Conservation (phyloP, 768 basidiomycete genomes). For the Candolleomyces efflorescens region DNA sequence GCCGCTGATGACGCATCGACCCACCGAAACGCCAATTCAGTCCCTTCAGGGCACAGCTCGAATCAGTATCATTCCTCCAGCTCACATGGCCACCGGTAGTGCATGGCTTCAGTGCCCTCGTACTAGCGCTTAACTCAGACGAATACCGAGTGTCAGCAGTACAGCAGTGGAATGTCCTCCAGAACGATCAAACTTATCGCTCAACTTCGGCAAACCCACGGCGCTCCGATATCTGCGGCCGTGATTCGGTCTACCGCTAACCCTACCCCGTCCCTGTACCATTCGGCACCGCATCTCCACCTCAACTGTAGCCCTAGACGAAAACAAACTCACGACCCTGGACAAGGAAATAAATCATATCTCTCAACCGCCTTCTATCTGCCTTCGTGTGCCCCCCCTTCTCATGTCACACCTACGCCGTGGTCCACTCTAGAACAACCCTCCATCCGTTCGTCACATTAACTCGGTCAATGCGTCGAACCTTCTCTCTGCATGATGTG, state of each 20-base stretch:
- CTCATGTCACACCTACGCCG: neutral
- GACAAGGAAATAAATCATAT: neutral
- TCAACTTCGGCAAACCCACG: neutral
- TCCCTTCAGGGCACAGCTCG: slow-evolving; percentile 1
- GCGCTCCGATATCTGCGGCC: slow-evolving; percentile 1
- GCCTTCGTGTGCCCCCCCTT: neutral
- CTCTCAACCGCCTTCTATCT: neutral
- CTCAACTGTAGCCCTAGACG: slow-evolving; percentile 1
- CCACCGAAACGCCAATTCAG: slow-evolving; percentile 2
- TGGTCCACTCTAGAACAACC: no score
- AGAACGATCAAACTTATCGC: neutral
- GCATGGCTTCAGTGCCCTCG: neutral
- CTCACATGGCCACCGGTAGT: slow-evolving; percentile 4
- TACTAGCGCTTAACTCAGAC: neutral
- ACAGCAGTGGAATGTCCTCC: neutral
- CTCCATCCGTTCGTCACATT: neutral
- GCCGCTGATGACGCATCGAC: slow-evolving; percentile 4
- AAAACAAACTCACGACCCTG: neutral
- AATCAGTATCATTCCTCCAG: slow-evolving; percentile 7
- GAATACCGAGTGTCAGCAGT: neutral
- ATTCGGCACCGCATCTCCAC: neutral
- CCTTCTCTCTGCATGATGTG: neutral
- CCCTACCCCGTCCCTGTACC: neutral
- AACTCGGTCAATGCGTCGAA: neutral
- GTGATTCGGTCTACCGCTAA: neutral